Percentiles rank a stretch among this genome's conserved stretches.
These are phyloP conservation scores for Leucocoprinus leucothites DNA, from an alignment of 768 basidiomycete genomes.

Conservation along the genomic window DNA sequence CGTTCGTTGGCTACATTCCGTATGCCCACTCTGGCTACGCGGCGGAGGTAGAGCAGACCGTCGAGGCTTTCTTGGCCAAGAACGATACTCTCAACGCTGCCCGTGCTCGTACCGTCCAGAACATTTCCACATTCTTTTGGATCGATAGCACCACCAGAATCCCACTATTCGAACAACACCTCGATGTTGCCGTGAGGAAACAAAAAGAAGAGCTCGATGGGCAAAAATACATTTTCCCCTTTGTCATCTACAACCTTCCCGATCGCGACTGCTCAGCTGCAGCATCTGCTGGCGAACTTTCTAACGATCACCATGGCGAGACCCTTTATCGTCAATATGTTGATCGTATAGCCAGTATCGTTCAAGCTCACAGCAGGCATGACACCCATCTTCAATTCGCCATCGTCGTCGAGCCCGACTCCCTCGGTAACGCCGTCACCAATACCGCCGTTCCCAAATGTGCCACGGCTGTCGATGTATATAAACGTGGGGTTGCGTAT, in stretches of 20 bases:
- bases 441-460: slow-evolving; percentile 27
- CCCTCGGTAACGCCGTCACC: slow-evolving; percentile 29
- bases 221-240: slow-evolving; percentile 24
- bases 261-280: slow-evolving; percentile 32
- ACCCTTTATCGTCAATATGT: slow-evolving; percentile 30
- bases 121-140: slow-evolving; percentile 22
- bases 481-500: slow-evolving; percentile 21
- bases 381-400: slow-evolving; percentile 23
- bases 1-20: too few relatives aligned
- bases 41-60: too few relatives aligned
- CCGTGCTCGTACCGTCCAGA: slow-evolving; percentile 16
- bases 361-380: neutral
- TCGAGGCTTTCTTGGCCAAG: too few relatives aligned
- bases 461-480: slow-evolving; percentile 25
- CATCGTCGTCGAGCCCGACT: slow-evolving; percentile 29
- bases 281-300: slow-evolving; percentile 29
- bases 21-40: too few relatives aligned
- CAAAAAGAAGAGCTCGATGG: neutral
- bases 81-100: slow-evolving; percentile 16
- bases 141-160: slow-evolving; percentile 8
- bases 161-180: slow-evolving; percentile 5
- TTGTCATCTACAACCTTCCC: slow-evolving; percentile 33
- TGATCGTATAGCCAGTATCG: slow-evolving; percentile 14
- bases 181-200: slow-evolving; percentile 10
- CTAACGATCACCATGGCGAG: slow-evolving; percentile 23